Conservation (phyloP, 2,329 filamentous ascomycete genomes). For the Sporothrix brasiliensis region DNA sequence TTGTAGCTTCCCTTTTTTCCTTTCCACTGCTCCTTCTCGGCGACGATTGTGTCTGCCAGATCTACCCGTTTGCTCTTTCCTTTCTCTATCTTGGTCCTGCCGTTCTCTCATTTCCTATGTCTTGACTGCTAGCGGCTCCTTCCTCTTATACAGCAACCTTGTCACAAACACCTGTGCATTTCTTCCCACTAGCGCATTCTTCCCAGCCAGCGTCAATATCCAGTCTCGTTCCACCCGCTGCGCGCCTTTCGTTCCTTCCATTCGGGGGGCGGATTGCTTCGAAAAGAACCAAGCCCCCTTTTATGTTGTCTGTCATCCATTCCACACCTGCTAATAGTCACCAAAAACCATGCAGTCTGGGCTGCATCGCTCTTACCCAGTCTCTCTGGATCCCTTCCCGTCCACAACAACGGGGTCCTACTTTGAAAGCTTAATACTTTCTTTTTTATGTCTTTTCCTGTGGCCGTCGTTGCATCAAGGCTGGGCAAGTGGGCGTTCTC, state of each 20-base stretch:
- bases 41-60: conserved; percentile 18
- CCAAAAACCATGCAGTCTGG: conserved; percentile 49
- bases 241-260: conserved; percentile 43
- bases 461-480: conserved; percentile 7
- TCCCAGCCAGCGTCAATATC: background rate
- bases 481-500: conserved; percentile 9
- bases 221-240: conserved; percentile 26
- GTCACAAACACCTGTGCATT: conserved; percentile 17
- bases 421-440: conserved; percentile 26
- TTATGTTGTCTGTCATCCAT: conserved; percentile 52
- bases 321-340: conserved; percentile 47
- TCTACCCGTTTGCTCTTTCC: conserved; percentile 20
- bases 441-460: background rate
- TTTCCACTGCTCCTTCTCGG: background rate
- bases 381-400: conserved; percentile 15
- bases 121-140: conserved; percentile 16
- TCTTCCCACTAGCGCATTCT: conserved; percentile 19
- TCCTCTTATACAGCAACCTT: conserved; percentile 1
- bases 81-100: background rate
- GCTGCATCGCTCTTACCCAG: conserved; percentile 14
- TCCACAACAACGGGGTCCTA: background rate
- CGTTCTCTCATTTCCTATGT: background rate
- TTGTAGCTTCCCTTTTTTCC: too few relatives aligned
- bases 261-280: conserved; percentile 47
- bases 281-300: conserved; percentile 52